phyloP scores from a whole-genome alignment of 345 rosid genomes.

The Conringia planisiliqua region DNA sequence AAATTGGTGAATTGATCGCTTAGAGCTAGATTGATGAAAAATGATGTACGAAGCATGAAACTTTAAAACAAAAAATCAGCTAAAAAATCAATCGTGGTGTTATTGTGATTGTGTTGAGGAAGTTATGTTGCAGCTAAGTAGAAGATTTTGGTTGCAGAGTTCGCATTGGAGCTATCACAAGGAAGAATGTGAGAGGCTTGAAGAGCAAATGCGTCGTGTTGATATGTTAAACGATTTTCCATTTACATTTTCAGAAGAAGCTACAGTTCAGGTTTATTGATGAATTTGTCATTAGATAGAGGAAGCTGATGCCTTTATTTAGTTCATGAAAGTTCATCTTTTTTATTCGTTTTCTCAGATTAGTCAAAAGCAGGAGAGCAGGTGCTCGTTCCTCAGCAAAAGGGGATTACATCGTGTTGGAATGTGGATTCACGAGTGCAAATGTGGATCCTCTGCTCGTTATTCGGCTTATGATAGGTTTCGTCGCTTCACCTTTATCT shows the following conservation, averaged over 20 bases:
- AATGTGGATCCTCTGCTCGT: constrained; percentile 38
- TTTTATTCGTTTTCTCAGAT: constrained; percentile 31
- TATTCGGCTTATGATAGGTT: constrained; percentile 44
- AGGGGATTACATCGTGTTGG: constrained; percentile 61
- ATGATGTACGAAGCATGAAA: not conserved
- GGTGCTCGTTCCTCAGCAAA: constrained; percentile 72
- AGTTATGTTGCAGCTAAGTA: not conserved
- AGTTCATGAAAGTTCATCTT: not conserved
- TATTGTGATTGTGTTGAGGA: not conserved
- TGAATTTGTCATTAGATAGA: not conserved
- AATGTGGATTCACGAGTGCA: constrained; percentile 80
- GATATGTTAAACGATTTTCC: constrained; percentile 71
- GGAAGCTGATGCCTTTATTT: not conserved
- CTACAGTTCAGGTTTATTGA: constrained; percentile 52
- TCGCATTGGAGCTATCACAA: constrained; percentile 77
- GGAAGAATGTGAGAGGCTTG: constrained; percentile 77
- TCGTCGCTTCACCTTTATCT: not conserved
- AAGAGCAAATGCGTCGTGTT: constrained; percentile 66
- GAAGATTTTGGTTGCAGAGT: constrained; percentile 31
- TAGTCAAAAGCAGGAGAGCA: constrained; percentile 45
- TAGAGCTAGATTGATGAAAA: not conserved
- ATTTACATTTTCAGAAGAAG: constrained; percentile 66
- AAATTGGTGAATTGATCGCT: not conserved
- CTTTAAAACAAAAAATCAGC: no score
- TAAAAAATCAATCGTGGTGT: not conserved